phyloP scores from a whole-genome alignment of 2,329 filamentous ascomycete genomes.

The Chlorencoelia australis region DNA sequence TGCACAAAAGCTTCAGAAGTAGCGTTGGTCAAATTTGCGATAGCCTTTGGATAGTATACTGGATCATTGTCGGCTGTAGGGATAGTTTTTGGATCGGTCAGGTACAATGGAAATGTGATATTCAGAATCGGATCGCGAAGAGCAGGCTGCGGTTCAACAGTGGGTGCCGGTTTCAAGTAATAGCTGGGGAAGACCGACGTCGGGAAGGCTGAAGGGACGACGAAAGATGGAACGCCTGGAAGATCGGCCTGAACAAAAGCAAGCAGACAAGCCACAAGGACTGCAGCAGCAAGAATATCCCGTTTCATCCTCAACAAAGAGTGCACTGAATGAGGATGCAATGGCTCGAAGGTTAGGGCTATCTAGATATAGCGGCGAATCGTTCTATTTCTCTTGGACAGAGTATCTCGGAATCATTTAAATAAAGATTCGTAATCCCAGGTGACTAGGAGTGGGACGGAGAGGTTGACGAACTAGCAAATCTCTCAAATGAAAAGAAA shows the following conservation, averaged over 20 bases:
- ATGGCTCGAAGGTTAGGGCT: no score
- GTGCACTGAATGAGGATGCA: no score
- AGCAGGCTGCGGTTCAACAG: conserved; percentile 42
- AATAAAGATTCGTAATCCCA: no score
- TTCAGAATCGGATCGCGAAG: conserved; percentile 44
- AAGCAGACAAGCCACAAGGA: no score
- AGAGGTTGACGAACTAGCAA: no score
- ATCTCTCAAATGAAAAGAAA: no score
- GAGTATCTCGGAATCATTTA: no score
- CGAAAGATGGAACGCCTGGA: conserved; percentile 30
- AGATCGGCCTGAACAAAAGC: conserved; percentile 14
- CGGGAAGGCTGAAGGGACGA: conserved; percentile 38
- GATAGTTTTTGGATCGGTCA: conserved; percentile 44
- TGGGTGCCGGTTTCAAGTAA: conserved; percentile 34
- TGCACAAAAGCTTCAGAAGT: conserved; percentile 34
- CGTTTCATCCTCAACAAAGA: no score
- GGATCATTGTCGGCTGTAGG: conserved; percentile 39
- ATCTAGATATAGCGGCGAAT: no score
- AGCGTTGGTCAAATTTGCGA: conserved; percentile 34
- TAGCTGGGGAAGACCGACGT: conserved; percentile 41
- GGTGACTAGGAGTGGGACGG: no score
- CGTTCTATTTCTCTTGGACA: no score
- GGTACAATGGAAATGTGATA: conserved; percentile 41
- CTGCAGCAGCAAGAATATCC: no score
- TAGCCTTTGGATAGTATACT: conserved; percentile 37